These are phyloP conservation scores for Dioscorea dumetorum DNA, from an alignment of 106 monocot species.

Conservation along the genomic window DNA sequence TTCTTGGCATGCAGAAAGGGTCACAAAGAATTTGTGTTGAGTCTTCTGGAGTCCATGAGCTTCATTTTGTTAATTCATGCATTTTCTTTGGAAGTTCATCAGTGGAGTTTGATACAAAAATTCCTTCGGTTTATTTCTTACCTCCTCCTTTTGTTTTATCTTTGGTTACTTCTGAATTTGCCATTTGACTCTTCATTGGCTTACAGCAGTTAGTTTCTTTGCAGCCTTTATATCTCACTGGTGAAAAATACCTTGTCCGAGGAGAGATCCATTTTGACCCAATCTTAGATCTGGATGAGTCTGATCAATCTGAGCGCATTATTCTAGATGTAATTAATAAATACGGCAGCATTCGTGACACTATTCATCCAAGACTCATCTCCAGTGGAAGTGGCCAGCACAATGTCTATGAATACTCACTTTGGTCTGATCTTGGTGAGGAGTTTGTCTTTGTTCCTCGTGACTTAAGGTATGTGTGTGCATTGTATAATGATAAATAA, in stretches of 20 bases:
- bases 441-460: conserved; percentile 55
- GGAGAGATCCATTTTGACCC: conserved; percentile 67
- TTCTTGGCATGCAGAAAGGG: conserved; percentile 56
- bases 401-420: conserved; percentile 51
- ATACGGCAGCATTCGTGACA: conserved; percentile 34
- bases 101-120: conserved; percentile 49
- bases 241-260: conserved; percentile 67
- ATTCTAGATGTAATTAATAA: conserved; percentile 58
- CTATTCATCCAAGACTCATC: conserved; percentile 29
- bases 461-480: conserved; percentile 55
- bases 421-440: conserved; percentile 74
- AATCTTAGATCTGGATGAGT: conserved; percentile 16
- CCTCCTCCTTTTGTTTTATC: neutral
- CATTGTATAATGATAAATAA: neutral
- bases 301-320: conserved; percentile 40
- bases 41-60: conserved; percentile 65
- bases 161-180: conserved; percentile 3
- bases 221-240: conserved; percentile 73
- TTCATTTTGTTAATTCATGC: conserved; percentile 77
- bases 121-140: conserved; percentile 28
- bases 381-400: conserved; percentile 16
- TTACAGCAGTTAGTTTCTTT: neutral
- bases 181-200: neutral
- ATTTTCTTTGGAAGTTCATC: conserved; percentile 73
- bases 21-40: conserved; percentile 74